Conservation (phyloP, 2,329 filamentous ascomycete genomes). For the Xylaria sp. region DNA sequence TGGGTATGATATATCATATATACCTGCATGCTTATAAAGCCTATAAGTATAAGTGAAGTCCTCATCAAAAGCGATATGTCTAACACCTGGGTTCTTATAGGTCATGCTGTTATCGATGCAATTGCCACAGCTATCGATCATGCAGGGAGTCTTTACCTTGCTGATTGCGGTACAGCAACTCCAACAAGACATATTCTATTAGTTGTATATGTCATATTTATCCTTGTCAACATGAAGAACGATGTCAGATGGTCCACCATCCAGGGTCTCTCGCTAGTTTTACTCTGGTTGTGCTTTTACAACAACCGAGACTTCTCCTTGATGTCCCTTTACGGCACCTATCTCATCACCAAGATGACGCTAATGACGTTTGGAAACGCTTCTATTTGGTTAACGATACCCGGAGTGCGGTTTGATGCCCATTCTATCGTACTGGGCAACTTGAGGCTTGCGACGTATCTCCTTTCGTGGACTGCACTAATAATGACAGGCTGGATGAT, state of each 20-base stretch:
- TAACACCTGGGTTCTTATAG: not conserved
- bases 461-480: conserved; percentile 16
- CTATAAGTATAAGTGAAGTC: not conserved
- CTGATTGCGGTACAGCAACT: not conserved
- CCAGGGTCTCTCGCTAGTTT: conserved; percentile 17
- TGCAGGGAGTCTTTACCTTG: conserved; percentile 1
- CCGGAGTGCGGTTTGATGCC: conserved; percentile 11
- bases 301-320: conserved; percentile 22
- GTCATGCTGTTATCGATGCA: not conserved
- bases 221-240: not conserved
- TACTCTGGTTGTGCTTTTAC: conserved; percentile 23
- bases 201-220: conserved; percentile 3
- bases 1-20: not conserved
- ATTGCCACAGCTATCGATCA: not conserved
- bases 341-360: conserved; percentile 21
- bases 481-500: not conserved
- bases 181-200: conserved; percentile 5
- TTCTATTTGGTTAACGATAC: conserved; percentile 14
- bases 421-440: conserved; percentile 18
- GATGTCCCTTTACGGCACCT: conserved; percentile 22
- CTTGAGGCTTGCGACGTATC: conserved; percentile 17
- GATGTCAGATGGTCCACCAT: conserved; percentile 17
- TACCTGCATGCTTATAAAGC: not conserved
- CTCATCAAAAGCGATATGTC: not conserved
- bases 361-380: conserved; percentile 28